These are phyloP conservation scores for Aegilops speltoides DNA, from an alignment of 176 grass and related monocot species.

Conservation along the genomic window DNA sequence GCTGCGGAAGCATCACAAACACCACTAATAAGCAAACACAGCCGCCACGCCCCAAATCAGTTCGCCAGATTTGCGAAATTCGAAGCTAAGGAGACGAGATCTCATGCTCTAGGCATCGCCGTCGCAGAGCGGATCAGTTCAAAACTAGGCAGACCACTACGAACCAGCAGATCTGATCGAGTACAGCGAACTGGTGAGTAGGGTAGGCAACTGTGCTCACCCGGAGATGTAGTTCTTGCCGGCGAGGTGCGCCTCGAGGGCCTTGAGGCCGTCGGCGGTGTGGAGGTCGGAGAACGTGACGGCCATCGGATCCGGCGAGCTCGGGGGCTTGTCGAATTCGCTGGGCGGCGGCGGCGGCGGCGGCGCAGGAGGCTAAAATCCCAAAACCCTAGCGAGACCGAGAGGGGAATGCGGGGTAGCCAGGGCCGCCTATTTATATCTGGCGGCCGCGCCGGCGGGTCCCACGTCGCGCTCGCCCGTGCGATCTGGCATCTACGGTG, in stretches of 20 bases:
- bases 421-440: constrained; percentile 19
- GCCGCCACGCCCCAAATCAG: too few species aligned
- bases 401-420: neutral
- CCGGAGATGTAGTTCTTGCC: constrained; percentile 82
- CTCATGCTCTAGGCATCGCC: neutral
- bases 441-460: neutral
- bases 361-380: constrained; percentile 39
- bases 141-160: neutral
- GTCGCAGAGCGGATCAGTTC: neutral
- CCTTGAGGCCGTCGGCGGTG: constrained; percentile 58
- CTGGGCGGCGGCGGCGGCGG: constrained; percentile 24
- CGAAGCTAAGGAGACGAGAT: neutral
- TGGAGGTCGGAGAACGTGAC: constrained; percentile 78
- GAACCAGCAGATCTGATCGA: neutral
- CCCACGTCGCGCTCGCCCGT: neutral
- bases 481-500: constrained; percentile 35
- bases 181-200: neutral
- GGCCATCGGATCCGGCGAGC: constrained; percentile 58
- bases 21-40: constrained; percentile 11
- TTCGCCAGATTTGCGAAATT: neutral
- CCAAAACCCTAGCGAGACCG: constrained; percentile 48
- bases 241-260: constrained; percentile 65
- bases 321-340: neutral
- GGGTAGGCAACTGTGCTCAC: constrained; percentile 27
- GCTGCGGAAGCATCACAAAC: constrained; percentile 24